Conservation (phyloP, 768 basidiomycete species). For the Sistotremastrum suecicum region DNA sequence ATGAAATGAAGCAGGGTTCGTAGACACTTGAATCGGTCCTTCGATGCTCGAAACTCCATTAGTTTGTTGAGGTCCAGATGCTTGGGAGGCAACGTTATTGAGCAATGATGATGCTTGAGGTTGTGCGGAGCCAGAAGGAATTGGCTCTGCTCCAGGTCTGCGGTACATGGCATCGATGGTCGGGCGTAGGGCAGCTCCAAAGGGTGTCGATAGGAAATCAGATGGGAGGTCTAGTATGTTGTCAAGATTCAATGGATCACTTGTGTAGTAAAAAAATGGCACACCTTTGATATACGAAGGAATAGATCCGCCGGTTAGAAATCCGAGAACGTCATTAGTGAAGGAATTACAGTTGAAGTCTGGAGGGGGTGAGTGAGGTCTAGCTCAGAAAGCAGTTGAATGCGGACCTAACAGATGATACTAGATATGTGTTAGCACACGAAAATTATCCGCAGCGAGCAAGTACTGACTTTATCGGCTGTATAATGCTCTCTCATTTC, state of each 20-base stretch:
- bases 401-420: constrained; percentile 70
- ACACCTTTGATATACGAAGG: constrained; percentile 72
- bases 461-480: constrained; percentile 60
- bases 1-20: constrained; percentile 61
- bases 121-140: constrained; percentile 16
- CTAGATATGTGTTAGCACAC: constrained; percentile 22
- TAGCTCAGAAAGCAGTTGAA: not conserved
- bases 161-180: constrained; percentile 87
- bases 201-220: constrained; percentile 81
- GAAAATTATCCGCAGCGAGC: not conserved
- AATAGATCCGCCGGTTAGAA: constrained; percentile 72
- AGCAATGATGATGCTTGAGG: constrained; percentile 34
- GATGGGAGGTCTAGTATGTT: constrained; percentile 46
- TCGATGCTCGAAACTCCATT: constrained; percentile 37
- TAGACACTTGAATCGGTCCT: constrained; percentile 54
- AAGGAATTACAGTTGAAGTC: constrained; percentile 97
- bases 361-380: constrained; percentile 11
- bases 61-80: constrained; percentile 15
- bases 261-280: constrained; percentile 6
- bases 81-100: constrained; percentile 15
- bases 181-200: constrained; percentile 73
- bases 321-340: constrained; percentile 76
- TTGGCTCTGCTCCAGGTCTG: constrained; percentile 33
- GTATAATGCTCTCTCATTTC: constrained; percentile 74
- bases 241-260: not conserved